These are phyloP conservation scores for Nymphaea thermarum DNA, from an alignment of 164 flowering plant genomes.

Conservation along the genomic window DNA sequence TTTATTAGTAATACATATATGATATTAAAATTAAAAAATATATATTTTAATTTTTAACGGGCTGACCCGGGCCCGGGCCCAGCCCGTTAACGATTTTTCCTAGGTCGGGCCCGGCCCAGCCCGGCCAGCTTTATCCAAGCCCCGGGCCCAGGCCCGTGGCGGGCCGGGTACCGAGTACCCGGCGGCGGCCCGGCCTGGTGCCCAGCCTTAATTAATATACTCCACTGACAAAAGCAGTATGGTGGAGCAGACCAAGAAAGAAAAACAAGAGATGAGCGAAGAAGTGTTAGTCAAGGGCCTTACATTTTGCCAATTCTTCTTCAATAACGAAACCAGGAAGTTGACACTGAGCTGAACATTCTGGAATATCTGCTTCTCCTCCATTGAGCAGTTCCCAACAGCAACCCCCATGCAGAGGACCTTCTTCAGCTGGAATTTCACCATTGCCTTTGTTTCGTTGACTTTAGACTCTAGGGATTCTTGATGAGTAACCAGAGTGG, in stretches of 20 bases:
- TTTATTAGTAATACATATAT: no score
- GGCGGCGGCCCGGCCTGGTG: no score
- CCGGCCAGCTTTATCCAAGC: no score
- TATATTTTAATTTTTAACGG: no score
- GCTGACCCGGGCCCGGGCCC: no score
- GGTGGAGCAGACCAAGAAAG: not conserved
- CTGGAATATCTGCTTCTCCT: slow-evolving; percentile 14
- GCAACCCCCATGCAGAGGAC: slow-evolving; percentile 16
- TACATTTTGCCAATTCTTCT: slow-evolving; percentile 18
- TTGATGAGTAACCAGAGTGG: slow-evolving; percentile 11
- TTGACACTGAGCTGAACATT: slow-evolving; percentile 16
- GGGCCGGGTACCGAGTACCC: no score
- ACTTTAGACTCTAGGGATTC: slow-evolving; percentile 13
- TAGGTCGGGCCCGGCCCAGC: no score
- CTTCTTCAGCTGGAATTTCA: slow-evolving; percentile 16
- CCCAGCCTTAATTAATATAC: no score
- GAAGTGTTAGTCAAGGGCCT: not conserved
- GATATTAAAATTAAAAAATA: no score
- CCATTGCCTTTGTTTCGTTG: slow-evolving; percentile 16
- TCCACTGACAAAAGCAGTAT: not conserved
- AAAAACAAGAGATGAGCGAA: no score
- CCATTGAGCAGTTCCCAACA: slow-evolving; percentile 14
- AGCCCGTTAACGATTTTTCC: no score
- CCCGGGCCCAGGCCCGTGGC: no score
- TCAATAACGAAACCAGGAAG: slow-evolving; percentile 12